phyloP scores from a whole-genome alignment of 2,329 filamentous ascomycete genomes.

The Curvularia verruculosa region DNA sequence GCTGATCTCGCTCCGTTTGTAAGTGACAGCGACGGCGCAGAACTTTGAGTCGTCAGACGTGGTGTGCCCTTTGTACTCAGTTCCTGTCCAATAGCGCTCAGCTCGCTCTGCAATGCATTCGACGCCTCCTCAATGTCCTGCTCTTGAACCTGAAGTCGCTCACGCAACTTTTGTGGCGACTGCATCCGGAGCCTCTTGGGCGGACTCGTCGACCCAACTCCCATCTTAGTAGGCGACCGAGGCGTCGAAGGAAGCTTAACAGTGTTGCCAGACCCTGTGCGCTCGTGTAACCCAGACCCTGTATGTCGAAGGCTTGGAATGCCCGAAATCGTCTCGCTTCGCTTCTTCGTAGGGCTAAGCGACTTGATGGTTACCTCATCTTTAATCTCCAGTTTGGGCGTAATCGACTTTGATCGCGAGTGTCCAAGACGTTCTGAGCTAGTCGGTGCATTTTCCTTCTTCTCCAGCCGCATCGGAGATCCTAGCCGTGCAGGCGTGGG shows the following conservation, averaged over 20 bases:
- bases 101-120: slow-evolving; percentile 72
- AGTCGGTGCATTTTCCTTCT: slow-evolving; percentile 48
- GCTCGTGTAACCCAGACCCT: slow-evolving; percentile 56
- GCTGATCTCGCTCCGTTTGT: slow-evolving; percentile 47
- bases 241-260: slow-evolving; percentile 60
- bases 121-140: slow-evolving; percentile 74
- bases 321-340: slow-evolving; percentile 54
- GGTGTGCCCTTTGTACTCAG: slow-evolving; percentile 59
- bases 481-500: slow-evolving; percentile 50
- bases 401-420: slow-evolving; percentile 32
- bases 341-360: slow-evolving; percentile 52
- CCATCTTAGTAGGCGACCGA: slow-evolving; percentile 39
- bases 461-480: slow-evolving; percentile 53
- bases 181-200: slow-evolving; percentile 57
- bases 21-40: slow-evolving; percentile 31
- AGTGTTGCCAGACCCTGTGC: slow-evolving; percentile 57
- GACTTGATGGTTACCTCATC: slow-evolving; percentile 49
- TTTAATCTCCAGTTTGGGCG: slow-evolving; percentile 26
- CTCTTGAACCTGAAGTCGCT: slow-evolving; percentile 84
- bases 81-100: slow-evolving; percentile 81
- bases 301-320: slow-evolving; percentile 58
- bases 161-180: slow-evolving; percentile 71
- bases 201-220: slow-evolving; percentile 23
- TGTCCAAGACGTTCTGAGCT: slow-evolving; percentile 31
- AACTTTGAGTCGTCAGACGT: slow-evolving; percentile 42